These are phyloP conservation scores for Acanthamoeba castellanii DNA, from an alignment of 208 protist genomes.

Conservation along the genomic window DNA sequence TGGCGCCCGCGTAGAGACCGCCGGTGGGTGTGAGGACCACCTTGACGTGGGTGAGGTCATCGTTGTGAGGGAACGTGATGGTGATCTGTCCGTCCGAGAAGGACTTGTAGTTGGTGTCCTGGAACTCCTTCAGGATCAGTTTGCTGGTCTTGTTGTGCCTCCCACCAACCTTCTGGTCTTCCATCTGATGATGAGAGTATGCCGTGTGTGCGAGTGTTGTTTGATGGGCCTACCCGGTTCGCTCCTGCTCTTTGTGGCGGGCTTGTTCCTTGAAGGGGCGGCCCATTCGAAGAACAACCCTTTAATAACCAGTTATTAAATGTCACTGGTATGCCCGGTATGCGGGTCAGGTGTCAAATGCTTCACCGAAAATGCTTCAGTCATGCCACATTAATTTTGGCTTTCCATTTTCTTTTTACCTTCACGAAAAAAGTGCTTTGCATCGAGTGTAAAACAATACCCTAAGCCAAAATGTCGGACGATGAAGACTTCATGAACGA, in stretches of 20 bases:
- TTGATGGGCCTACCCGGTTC: no score
- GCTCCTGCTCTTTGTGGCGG: no score
- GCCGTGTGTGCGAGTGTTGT: background rate
- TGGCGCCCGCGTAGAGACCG: background rate
- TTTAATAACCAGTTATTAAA: no score
- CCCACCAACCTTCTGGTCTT: background rate
- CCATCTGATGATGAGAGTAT: background rate
- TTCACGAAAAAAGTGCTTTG: background rate
- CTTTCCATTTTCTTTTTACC: background rate
- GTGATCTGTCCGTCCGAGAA: slow-evolving; percentile 35
- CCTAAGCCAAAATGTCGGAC: slow-evolving; percentile 37
- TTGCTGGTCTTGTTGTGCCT: background rate
- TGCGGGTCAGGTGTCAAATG: background rate
- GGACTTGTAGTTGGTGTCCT: slow-evolving; percentile 36
- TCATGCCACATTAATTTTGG: background rate
- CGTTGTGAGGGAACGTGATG: background rate
- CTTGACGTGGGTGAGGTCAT: background rate
- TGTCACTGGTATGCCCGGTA: background rate
- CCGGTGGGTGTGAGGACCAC: background rate
- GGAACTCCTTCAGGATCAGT: slow-evolving; percentile 8
- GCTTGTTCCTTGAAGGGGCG: no score
- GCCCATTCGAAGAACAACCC: no score
- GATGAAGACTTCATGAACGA: slow-evolving; percentile 67
- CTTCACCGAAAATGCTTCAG: background rate
- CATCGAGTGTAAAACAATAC: background rate